Evolutionary conservation across 768 basidiomycete species (phyloP), one percentile per base, ranked within the genome.

Genomic region (Asterophora lycoperdoides): DNA sequence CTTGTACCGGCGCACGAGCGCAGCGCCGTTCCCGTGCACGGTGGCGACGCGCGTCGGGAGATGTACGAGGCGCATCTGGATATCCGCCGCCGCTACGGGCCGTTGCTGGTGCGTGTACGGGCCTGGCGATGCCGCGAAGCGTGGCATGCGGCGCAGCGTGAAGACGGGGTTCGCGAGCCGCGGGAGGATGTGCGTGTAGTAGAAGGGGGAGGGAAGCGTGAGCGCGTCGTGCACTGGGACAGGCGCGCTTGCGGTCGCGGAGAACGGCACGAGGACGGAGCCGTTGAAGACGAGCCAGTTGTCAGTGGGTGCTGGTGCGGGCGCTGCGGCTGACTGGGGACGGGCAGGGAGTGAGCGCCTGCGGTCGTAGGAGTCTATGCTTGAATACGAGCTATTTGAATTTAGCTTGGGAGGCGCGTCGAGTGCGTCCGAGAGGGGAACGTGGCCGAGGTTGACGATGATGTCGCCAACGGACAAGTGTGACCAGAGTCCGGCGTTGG

Each of bases 271-370:
- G 28, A 92, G 78, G 19, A 65, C 60, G 15, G 71, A 56, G 5
- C 89, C 89, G 52, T 86, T 78, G 60, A 80, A 92, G n/a, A 92
- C 56, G 15, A 92, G 73, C 89, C 89, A 92, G 37, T 74, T 76
- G 32, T 64, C 56, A 45, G 54, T 29, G n/a, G 46, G 43, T 20
- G 42, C 23, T 6, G 23, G 33, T 33, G 30, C 14, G 26, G 48
- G 43, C 42, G 29, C 28, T 26, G 41, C 38, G 15, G 55, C 48
- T 41, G 45, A 55, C 32, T 4, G 45, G 28, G 32, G 8, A 20
- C 20, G 38, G 6, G 23, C 23, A 23, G 23, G 23, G 33, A 30
- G 52, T 35, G 15, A 44, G 11, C 20, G 39, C 20, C 37, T 45
- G 53, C 48, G 43, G 33, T n/a, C 30, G 42, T 10, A 18, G 44